Conservation (phyloP, 2,329 filamentous ascomycete species). For the Chaetomiaceae sp. region DNA sequence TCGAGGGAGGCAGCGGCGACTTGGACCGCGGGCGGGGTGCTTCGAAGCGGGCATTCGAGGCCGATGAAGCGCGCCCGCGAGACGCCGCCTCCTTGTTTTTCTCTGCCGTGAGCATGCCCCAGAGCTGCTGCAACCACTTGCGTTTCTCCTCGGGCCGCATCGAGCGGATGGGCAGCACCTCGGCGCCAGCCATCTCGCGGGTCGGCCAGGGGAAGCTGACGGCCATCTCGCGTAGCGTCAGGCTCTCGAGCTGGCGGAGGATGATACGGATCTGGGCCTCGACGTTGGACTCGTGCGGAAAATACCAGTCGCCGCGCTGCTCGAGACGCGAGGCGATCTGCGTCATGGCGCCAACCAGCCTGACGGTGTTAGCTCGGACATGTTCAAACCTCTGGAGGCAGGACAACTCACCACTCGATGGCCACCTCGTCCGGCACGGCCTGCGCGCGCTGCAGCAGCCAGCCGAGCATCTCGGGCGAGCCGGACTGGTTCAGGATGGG, state of each 20-base stretch:
- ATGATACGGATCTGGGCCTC: conserved; percentile 32
- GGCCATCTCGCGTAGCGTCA: conserved; percentile 34
- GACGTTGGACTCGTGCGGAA: conserved; percentile 29
- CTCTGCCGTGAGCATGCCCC: conserved; percentile 26
- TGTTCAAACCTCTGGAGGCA: not conserved
- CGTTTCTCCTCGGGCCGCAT: conserved; percentile 35
- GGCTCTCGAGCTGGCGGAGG: conserved; percentile 29
- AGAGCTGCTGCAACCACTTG: conserved; percentile 31
- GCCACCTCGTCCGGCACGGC: conserved; percentile 32
- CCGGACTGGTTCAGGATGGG: conserved; percentile 35
- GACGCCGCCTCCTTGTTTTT: conserved; percentile 15
- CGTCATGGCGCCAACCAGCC: conserved; percentile 31
- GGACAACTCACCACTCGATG: conserved; percentile 29
- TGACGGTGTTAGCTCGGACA: not conserved
- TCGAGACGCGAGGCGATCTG: conserved; percentile 33
- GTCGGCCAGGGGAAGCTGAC: conserved; percentile 36
- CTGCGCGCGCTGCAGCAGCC: conserved; percentile 32
- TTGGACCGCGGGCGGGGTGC: conserved; percentile 11
- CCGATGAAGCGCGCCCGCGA: not conserved
- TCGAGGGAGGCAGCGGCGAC: not conserved
- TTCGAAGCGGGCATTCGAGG: conserved; percentile 21
- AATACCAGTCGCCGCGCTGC: conserved; percentile 29
- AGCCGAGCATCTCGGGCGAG: conserved; percentile 32
- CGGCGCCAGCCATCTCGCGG: conserved; percentile 33
- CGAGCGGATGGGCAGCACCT: conserved; percentile 33